A percentile compares a stretch with the other conserved stretches of the same genome.
phyloP scores from a whole-genome alignment of 257 asterid genomes.

The Petrea volubilis region DNA sequence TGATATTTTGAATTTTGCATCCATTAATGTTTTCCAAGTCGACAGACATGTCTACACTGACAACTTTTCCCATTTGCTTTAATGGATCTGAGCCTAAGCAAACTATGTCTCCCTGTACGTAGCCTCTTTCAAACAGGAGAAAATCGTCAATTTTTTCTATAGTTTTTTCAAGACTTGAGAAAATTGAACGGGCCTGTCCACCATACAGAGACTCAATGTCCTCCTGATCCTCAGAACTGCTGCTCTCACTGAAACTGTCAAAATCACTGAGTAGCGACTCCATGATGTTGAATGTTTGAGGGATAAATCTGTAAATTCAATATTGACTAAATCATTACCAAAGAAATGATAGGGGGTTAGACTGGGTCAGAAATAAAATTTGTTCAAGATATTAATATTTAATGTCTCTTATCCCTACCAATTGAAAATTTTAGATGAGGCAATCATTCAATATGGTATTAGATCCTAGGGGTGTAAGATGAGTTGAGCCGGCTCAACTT shows the following conservation, averaged over 20 bases:
- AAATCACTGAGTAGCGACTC: constrained; percentile 62
- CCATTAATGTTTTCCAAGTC: constrained; percentile 75
- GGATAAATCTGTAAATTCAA: constrained; percentile 17
- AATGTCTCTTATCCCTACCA: too few species aligned
- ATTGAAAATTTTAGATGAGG: too few species aligned
- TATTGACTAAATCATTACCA: constrained; percentile 7
- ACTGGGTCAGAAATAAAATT: too few species aligned
- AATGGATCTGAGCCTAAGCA: constrained; percentile 66
- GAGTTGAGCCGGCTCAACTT: too few species aligned
- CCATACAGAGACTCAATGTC: constrained; percentile 68
- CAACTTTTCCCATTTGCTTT: constrained; percentile 77
- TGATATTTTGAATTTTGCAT: constrained; percentile 42
- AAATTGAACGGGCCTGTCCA: constrained; percentile 74
- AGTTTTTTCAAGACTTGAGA: constrained; percentile 83
- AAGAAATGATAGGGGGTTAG: neutral
- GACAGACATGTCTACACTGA: constrained; percentile 57
- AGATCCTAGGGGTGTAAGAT: too few species aligned
- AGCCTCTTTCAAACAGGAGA: constrained; percentile 80
- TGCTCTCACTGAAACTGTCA: constrained; percentile 79
- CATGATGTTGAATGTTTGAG: constrained; percentile 48
- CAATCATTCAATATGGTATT: too few species aligned
- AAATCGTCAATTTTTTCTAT: constrained; percentile 82
- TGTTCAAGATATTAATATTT: too few species aligned
- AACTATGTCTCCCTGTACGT: constrained; percentile 68
- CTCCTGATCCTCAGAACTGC: constrained; percentile 82